Conservation (phyloP, 306 rosid species). For the Acacia confusa region DNA sequence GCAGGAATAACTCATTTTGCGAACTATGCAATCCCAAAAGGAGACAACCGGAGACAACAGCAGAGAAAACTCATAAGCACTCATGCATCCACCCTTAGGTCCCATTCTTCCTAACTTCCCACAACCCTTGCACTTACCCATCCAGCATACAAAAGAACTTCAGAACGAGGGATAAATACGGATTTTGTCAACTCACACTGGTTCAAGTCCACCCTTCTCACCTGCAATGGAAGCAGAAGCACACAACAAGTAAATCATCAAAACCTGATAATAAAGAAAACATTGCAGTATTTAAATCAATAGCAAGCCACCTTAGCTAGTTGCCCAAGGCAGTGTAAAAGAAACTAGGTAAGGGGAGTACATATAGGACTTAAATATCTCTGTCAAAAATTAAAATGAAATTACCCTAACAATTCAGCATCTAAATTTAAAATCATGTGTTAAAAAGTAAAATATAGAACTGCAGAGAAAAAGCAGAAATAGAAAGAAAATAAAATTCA, state of each 20-base stretch:
- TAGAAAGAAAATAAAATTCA: background rate
- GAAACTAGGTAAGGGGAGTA: background rate
- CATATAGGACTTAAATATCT: background rate
- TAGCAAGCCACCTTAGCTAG: background rate
- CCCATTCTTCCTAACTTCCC: slow-evolving; percentile 89
- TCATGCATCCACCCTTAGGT: slow-evolving; percentile 64
- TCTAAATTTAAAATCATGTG: background rate
- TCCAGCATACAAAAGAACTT: slow-evolving; percentile 39
- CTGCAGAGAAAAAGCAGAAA: background rate
- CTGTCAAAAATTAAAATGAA: background rate
- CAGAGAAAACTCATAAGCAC: slow-evolving; percentile 76
- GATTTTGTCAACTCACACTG: slow-evolving; percentile 29
- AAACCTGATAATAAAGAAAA: slow-evolving; percentile 14
- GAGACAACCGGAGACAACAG: slow-evolving; percentile 93
- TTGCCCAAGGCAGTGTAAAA: background rate
- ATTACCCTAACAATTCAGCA: background rate
- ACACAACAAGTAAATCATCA: slow-evolving; percentile 18
- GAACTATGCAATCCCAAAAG: slow-evolving; percentile 91
- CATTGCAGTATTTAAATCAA: slow-evolving; percentile 2
- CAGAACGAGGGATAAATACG: slow-evolving; percentile 23
- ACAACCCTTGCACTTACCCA: slow-evolving; percentile 82
- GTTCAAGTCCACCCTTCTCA: slow-evolving; percentile 64
- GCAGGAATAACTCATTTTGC: slow-evolving; percentile 96
- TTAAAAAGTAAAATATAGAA: background rate
- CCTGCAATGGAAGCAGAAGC: slow-evolving; percentile 42